Evolutionary conservation across 2,329 filamentous ascomycete genomes (phyloP).

Genomic region (Fusarium dimerum): DNA sequence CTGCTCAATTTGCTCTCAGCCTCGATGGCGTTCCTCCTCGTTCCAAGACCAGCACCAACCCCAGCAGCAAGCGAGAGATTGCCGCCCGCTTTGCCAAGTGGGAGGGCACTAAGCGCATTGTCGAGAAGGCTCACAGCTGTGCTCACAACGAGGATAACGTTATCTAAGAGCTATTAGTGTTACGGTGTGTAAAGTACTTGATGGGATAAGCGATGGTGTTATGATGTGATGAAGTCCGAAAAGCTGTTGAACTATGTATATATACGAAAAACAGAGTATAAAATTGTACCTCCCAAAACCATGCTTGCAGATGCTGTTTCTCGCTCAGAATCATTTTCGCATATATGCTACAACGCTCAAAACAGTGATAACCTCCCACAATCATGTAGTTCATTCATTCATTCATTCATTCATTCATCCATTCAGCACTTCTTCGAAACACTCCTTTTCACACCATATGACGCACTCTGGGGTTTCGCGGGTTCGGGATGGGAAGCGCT

Average conservation of each 20-base stretch:
- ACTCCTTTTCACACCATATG: neutral
- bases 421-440: neutral
- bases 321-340: neutral
- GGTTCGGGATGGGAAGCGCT: conserved; percentile 36
- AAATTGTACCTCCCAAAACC: neutral
- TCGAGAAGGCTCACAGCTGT: conserved; percentile 32
- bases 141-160: conserved; percentile 26
- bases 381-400: no score
- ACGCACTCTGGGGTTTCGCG: conserved; percentile 14
- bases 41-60: conserved; percentile 31
- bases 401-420: neutral
- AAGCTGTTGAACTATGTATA: conserved; percentile 1
- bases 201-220: neutral
- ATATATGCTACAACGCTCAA: neutral
- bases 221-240: conserved; percentile 8
- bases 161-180: conserved; percentile 7
- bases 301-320: neutral
- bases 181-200: neutral
- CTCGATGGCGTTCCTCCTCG: conserved; percentile 37
- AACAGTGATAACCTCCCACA: neutral
- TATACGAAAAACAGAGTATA: conserved; percentile 2
- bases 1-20: conserved; percentile 44
- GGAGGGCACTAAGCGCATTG: conserved; percentile 25
- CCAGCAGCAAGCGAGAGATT: conserved; percentile 26
- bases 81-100: conserved; percentile 28